Percentiles rank a stretch among this genome's conserved stretches.
Conservation (phyloP, 2,329 filamentous ascomycete species). For the Aphanocladium album region DNA sequence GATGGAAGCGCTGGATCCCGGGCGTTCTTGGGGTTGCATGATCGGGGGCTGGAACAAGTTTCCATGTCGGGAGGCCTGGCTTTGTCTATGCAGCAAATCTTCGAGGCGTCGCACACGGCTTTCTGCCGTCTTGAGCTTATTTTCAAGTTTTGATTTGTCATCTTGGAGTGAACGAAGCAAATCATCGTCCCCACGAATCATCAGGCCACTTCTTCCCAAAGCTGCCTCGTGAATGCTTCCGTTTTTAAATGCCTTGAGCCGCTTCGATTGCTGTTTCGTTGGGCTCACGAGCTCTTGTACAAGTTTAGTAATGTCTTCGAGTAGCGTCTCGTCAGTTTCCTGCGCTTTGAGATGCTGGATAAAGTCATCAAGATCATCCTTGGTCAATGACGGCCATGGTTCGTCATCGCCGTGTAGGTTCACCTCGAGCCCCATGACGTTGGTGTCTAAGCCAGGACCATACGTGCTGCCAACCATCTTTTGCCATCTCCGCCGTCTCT, state of each 20-base stretch:
- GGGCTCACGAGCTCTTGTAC: constrained; percentile 75
- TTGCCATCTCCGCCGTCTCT: constrained; percentile 83
- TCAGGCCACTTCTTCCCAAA: constrained; percentile 77
- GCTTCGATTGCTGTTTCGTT: constrained; percentile 79
- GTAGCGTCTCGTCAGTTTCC: constrained; percentile 59
- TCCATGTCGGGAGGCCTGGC: constrained; percentile 50
- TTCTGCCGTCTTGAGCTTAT: constrained; percentile 73
- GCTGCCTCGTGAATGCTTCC: constrained; percentile 90
- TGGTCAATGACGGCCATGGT: constrained; percentile 71
- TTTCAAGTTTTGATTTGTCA: constrained; percentile 71
- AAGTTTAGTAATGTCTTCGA: constrained; percentile 69
- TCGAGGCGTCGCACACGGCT: constrained; percentile 88
- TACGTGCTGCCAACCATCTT: constrained; percentile 76
- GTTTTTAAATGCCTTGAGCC: constrained; percentile 91
- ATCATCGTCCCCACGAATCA: constrained; percentile 85
- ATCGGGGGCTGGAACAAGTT: constrained; percentile 49
- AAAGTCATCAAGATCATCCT: constrained; percentile 73
- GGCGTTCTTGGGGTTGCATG: constrained; percentile 43
- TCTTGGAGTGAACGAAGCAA: constrained; percentile 71
- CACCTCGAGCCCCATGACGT: constrained; percentile 74
- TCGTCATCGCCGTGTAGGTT: constrained; percentile 75
- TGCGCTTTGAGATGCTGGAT: constrained; percentile 60
- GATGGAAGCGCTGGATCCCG: constrained; percentile 45
- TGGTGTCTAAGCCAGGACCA: constrained; percentile 61
- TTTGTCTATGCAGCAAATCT: constrained; percentile 84